These are phyloP conservation scores for Punica granatum DNA, from an alignment of 345 rosid species.

Conservation along the genomic window DNA sequence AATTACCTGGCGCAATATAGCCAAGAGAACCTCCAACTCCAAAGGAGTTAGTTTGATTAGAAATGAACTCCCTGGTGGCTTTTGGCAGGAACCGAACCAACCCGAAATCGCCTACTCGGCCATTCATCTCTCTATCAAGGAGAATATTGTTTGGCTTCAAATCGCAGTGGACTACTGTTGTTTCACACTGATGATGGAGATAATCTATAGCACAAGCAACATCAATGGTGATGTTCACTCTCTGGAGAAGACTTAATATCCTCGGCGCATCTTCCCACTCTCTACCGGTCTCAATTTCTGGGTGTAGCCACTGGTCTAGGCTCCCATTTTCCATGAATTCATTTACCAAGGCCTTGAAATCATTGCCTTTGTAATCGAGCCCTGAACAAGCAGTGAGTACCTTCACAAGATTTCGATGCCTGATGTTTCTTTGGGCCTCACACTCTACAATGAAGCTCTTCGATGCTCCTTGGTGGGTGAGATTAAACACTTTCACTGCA, in stretches of 20 bases:
- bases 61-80: neutral
- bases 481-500: slow-evolving; percentile 5
- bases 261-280: neutral
- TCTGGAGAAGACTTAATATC: slow-evolving; percentile 3
- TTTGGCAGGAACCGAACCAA: slow-evolving; percentile 25
- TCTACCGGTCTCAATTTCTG: neutral
- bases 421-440: slow-evolving; percentile 12
- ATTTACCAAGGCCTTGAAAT: slow-evolving; percentile 9
- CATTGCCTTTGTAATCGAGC: slow-evolving; percentile 10
- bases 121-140: slow-evolving; percentile 25
- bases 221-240: slow-evolving; percentile 29
- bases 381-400: slow-evolving; percentile 17
- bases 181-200: slow-evolving; percentile 24
- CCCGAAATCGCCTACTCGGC: slow-evolving; percentile 39
- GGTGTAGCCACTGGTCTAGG: slow-evolving; percentile 13
- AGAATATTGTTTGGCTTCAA: slow-evolving; percentile 27
- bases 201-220: slow-evolving; percentile 30
- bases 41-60: slow-evolving; percentile 19
- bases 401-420: slow-evolving; percentile 14
- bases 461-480: neutral
- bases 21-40: slow-evolving; percentile 39
- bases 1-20: slow-evolving; percentile 39
- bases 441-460: slow-evolving; percentile 15
- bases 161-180: slow-evolving; percentile 28
- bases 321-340: slow-evolving; percentile 18